Evolutionary conservation across 139 green algal species (phyloP).

Genomic region (Astrephomene gubernaculifera): DNA sequence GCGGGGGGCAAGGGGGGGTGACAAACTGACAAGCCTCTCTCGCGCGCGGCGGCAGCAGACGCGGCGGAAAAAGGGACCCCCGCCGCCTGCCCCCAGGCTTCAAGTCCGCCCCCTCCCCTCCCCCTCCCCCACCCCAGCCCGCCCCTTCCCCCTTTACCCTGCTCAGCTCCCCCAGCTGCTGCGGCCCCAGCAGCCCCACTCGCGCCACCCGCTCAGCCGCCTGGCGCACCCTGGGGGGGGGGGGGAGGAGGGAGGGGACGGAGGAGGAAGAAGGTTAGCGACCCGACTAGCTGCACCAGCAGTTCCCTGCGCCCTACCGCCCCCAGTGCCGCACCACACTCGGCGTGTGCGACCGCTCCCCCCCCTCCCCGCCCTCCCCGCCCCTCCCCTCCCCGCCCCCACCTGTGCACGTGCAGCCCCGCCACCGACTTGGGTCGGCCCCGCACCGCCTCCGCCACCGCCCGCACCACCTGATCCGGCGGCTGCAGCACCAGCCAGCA

Average conservation of each 20-base stretch:
- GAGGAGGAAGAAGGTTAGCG: no score
- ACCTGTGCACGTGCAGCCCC: background rate
- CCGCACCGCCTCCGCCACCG: background rate
- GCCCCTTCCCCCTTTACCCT: background rate
- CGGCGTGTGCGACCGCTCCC: background rate
- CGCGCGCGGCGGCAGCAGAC: no score
- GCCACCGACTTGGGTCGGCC: background rate
- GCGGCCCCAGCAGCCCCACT: background rate
- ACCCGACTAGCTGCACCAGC: no score
- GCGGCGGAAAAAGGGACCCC: no score
- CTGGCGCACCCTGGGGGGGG: background rate
- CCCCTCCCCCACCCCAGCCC: no score
- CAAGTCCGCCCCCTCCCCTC: no score
- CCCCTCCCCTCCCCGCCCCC: background rate
- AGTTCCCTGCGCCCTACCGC: no score
- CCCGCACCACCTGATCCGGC: background rate
- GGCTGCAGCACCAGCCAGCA: constrained; percentile 12
- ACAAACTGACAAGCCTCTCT: no score
- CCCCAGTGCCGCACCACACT: no score
- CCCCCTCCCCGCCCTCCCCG: background rate
- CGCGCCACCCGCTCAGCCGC: background rate
- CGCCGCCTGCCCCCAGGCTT: no score
- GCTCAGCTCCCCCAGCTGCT: background rate
- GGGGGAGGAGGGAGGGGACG: background rate
- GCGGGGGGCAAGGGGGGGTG: no score